Evolutionary conservation across 768 basidiomycete genomes (phyloP).

Genomic region (Boletus speciosus): DNA sequence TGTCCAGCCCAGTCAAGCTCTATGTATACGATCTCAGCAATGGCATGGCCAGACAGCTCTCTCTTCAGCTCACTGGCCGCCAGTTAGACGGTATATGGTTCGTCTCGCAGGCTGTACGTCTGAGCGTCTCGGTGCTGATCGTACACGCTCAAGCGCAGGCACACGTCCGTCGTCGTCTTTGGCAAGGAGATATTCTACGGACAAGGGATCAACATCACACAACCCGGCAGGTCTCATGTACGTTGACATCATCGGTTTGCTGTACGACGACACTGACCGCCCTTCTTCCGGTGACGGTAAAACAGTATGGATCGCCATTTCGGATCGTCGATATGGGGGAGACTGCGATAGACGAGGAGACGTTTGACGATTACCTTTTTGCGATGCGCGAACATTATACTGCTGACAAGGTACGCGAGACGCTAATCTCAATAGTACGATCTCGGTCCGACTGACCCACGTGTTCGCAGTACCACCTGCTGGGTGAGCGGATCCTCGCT

Average conservation of each 20-base stretch:
- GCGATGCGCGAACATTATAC: slow-evolving; percentile 81
- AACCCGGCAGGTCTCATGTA: slow-evolving; percentile 82
- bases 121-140: slow-evolving; percentile 4
- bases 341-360: slow-evolving; percentile 78
- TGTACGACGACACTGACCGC: neutral
- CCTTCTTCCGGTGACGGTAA: neutral
- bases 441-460: neutral
- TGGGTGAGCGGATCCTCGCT: slow-evolving; percentile 46
- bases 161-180: slow-evolving; percentile 88
- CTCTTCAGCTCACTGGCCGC: slow-evolving; percentile 75
- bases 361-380: slow-evolving; percentile 78
- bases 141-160: slow-evolving; percentile 47
- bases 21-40: slow-evolving; percentile 92
- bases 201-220: slow-evolving; percentile 69
- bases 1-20: slow-evolving; percentile 56
- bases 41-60: slow-evolving; percentile 78
- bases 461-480: slow-evolving; percentile 69
- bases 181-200: slow-evolving; percentile 89
- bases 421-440: too few relatives aligned
- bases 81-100: slow-evolving; percentile 95
- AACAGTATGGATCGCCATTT: slow-evolving; percentile 71
- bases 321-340: slow-evolving; percentile 73
- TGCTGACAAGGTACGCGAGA: slow-evolving; percentile 70
- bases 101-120: slow-evolving; percentile 17
- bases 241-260: slow-evolving; percentile 24